Evolutionary conservation across 352 stramenopile species (phyloP), one percentile per base, ranked within the genome.

Genomic region (Globisporangium rhizosaccharum): DNA sequence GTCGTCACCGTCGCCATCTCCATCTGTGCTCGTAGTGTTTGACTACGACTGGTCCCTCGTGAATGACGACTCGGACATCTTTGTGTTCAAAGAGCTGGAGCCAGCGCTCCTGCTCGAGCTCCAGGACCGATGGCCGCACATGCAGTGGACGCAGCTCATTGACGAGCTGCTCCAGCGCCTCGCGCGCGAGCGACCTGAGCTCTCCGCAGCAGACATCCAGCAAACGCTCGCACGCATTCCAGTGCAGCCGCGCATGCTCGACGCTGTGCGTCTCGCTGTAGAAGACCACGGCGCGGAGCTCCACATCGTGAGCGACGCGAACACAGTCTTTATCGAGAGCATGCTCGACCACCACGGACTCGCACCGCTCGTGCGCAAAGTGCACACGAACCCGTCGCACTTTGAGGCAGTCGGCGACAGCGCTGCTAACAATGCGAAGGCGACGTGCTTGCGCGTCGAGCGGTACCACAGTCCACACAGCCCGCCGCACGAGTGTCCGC

Each of bases 221-320:
- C 50, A 62, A 11, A 57, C 70, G 3, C 53, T 70, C 2, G 68
- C 68, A 8, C 51, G 51, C 44, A 70, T 85, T 6, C 70, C 70
- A 14, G 66, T 71, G 36, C 67, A 68, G 48, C 53, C 63, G 1
- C 42, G 57, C 1, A 77, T 88, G 67, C 51, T 85, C 42, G 73
- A 79, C 41, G 78, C 81, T 10, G 58, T 90, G 37, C 67, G 64
- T 1, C 55, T 75, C 2, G 75, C 70, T 1, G 65, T 68, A n/a
- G 57, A 72, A 7, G 28, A 59, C 12, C 69, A 75, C 26, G 67
- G 66, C 17, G 73, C 68, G 2, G 59, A 59, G 1, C 59, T 78
- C 23, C 65, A 67, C 20, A 71, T 90, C 58, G 58, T 87, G 51
- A 85, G 74, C 23, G 78, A 90, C 57, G 66, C 68, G 45, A 72